Evolutionary conservation across 108 stramenopile genomes (phyloP), one percentile per base, ranked within the genome.

Genomic region (Stephanodiscus triporus): DNA sequence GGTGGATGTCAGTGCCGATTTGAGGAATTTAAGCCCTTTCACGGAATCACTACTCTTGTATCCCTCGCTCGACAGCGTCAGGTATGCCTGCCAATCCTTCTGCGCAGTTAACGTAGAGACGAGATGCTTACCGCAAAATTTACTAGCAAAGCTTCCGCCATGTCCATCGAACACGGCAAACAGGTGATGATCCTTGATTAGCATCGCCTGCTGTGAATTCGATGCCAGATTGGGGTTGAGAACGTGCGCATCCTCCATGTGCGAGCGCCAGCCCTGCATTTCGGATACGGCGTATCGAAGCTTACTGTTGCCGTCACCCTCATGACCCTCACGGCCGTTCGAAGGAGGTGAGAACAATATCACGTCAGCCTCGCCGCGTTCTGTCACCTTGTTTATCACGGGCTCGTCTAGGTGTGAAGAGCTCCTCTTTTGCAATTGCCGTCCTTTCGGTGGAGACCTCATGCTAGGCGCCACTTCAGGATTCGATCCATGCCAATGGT

Each of bases 151-250:
- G 49, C 79, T 72, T 13, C 96, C 96, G 11, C 96, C 96, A 72
- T 97, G 96, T 47, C 96, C 93, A 76, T 97, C 96, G 79, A 93
- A 90, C 48, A 97, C 91, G 23, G 85, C 89, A 76, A 94, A 95
- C 42, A 97, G 61, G 45, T 84, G 66, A 76, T 93, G 91, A 66
- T 81, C 90, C 24, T 37, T 29, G 58, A 83, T 53, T 13, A 78
- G 43, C 45, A 49, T 22, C 20, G 17, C 62, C 27, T 37, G 43
- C 53, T 32, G 4, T 36, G 20, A 19, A 43, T 55, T 74, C 34
- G 43, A 70, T 10, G 66, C 56, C 9, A 84, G 55, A 6, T 77
- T 48, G 20, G 84, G 78, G 19, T 65, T 24, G 8, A 84, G 73
- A 57, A 74, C 73, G 62, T 96, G 93, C 30, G 71, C 71, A 65